Base-by-base conservation (phyloP, 371 early-diverging fungal species). In the Zopfochytrium polystomum region DNA sequence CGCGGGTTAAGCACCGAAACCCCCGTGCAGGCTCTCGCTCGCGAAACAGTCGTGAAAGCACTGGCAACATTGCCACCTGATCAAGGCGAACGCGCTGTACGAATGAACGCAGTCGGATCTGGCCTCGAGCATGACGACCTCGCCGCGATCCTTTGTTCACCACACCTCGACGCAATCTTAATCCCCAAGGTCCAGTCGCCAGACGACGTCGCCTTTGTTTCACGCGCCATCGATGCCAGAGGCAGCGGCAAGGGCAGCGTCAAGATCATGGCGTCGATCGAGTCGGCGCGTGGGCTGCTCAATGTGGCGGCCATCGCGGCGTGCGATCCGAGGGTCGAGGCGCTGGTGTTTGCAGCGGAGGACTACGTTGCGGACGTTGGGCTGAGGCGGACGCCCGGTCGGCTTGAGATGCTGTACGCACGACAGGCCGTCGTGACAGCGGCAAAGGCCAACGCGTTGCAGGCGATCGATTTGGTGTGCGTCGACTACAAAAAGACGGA, bases 331-430 rank as follows among this genome's bases (percentile, higher is more conserved):
- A 7, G 66, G 13, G 27, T 66, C 22, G 66, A 60, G 6, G 48
- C 61, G 31, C 49, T 66, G 2, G 74, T 85, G 87, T 91, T 93
- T 79, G 95, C 95, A n/a, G 88, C 93, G 9, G 95, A 95, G 71
- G 96, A 95, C 73, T 93, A 87, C 63, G 90, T 90, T 67, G 92
- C 95, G n/a, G 93, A 93, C 70, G 62, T 86, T 22, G 89, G 91
- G 5, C 69, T 93, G 27, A 77, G 83, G 15, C 84, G 94, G 58
- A 91, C 94, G 1, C 68, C 76, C 1, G 66, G 73, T 9, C 80
- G 91, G 33, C 62, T 62, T 23, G 95, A 94, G 68, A 83, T 94
- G 80, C 68, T 89, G 30, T 83, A 87, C 63, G 89, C 90, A 30
- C 80, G 95, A 22, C 86, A 89, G 23, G 79, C 80, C 20, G 84